These are phyloP conservation scores for Psilocybe subaeruginosa DNA, from an alignment of 768 basidiomycete species.

Conservation along the genomic window DNA sequence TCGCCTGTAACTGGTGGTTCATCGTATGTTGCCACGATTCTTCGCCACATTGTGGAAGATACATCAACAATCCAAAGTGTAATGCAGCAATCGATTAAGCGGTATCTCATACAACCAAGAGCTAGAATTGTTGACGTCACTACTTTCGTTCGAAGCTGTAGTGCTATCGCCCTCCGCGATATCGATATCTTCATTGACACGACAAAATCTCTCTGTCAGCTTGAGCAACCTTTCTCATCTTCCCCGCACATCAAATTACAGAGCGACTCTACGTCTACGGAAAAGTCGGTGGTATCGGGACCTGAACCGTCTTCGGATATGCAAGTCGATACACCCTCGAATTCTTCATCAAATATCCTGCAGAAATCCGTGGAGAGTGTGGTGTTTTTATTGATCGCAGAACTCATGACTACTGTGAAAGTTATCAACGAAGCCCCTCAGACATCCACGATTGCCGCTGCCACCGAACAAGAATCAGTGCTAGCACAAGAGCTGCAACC, in stretches of 20 bases:
- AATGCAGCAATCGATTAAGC: constrained; percentile 84
- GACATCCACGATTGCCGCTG: constrained; percentile 15
- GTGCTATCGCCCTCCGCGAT: constrained; percentile 81
- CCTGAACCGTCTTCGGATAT: constrained; percentile 45
- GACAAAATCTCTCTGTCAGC: constrained; percentile 69
- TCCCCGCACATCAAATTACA: constrained; percentile 64
- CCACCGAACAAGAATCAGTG: not conserved
- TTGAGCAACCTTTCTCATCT: constrained; percentile 65
- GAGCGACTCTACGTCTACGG: constrained; percentile 29
- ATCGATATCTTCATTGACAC: constrained; percentile 75
- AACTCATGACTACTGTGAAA: constrained; percentile 68
- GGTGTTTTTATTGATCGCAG: constrained; percentile 71
- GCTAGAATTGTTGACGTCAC: constrained; percentile 67
- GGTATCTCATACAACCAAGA: constrained; percentile 77
- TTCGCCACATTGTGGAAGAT: constrained; percentile 94
- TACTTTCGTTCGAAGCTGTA: constrained; percentile 76
- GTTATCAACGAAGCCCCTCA: constrained; percentile 35
- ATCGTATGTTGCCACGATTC: constrained; percentile 81
- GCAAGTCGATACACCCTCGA: constrained; percentile 53
- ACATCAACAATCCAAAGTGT: constrained; percentile 58
- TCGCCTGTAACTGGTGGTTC: constrained; percentile 71
- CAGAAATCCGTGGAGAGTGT: constrained; percentile 55
- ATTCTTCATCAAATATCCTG: constrained; percentile 30
- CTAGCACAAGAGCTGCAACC: not conserved
- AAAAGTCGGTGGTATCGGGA: constrained; percentile 19